Conservation (phyloP, 1,139 yeast species). For the Arxiozyma bovina region DNA sequence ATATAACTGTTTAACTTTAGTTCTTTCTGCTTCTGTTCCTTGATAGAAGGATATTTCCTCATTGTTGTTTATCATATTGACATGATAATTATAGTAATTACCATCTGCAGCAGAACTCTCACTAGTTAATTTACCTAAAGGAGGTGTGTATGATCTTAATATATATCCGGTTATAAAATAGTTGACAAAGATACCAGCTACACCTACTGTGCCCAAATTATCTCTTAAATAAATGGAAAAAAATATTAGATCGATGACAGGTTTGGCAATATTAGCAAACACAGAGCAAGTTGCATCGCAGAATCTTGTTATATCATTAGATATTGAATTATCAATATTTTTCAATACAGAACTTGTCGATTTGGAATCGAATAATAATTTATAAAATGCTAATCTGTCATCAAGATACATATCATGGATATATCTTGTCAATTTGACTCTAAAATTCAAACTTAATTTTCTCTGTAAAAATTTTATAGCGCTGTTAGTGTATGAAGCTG, state of each 20-base stretch:
- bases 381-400: slow-evolving; percentile 72
- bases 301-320: not conserved
- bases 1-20: slow-evolving; percentile 55
- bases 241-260: slow-evolving; percentile 78
- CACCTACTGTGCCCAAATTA: slow-evolving; percentile 78
- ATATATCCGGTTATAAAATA: slow-evolving; percentile 73
- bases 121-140: slow-evolving; percentile 74
- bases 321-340: slow-evolving; percentile 58
- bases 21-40: slow-evolving; percentile 76
- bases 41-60: slow-evolving; percentile 94
- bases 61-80: slow-evolving; percentile 76
- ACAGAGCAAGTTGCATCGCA: slow-evolving; percentile 76
- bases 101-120: slow-evolving; percentile 76
- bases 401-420: slow-evolving; percentile 87
- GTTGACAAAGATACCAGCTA: slow-evolving; percentile 71
- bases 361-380: slow-evolving; percentile 44
- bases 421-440: slow-evolving; percentile 77
- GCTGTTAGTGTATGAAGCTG: slow-evolving; percentile 88
- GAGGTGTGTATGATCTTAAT: slow-evolving; percentile 67
- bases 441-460: slow-evolving; percentile 70
- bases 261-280: slow-evolving; percentile 85
- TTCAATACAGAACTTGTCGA: slow-evolving; percentile 34
- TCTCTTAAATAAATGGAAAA: slow-evolving; percentile 79
- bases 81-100: slow-evolving; percentile 77
- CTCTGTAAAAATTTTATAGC: slow-evolving; percentile 77